phyloP scores from a whole-genome alignment of 352 stramenopile species.

The Blastocystis sp. region DNA sequence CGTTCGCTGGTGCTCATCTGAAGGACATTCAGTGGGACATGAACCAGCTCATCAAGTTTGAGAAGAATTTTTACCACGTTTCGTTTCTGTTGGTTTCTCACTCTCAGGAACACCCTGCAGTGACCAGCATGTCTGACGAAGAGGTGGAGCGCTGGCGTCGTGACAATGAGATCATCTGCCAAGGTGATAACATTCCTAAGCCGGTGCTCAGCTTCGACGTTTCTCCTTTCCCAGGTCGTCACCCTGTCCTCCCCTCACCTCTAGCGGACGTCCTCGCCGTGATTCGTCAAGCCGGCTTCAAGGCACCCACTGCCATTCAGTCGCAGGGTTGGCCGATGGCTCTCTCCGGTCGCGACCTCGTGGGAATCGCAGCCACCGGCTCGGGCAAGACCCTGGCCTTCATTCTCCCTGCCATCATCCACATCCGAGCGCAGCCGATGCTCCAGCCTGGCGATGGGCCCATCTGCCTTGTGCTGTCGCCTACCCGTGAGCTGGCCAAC shows the following conservation, averaged over 20 bases:
- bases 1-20: constrained; percentile 25
- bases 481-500: constrained; percentile 93
- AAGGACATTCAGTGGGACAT: constrained; percentile 87
- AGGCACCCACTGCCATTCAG: constrained; percentile 84
- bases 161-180: constrained; percentile 85
- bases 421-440: constrained; percentile 90
- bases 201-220: constrained; percentile 88
- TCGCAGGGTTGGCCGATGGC: constrained; percentile 96
- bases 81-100: background rate
- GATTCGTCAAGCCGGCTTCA: constrained; percentile 91
- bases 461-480: constrained; percentile 93
- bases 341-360: constrained; percentile 90
- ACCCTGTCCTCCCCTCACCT: constrained; percentile 34
- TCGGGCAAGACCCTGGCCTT: constrained; percentile 95
- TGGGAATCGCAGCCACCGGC: constrained; percentile 93
- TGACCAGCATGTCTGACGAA: constrained; percentile 78
- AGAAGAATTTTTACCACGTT: constrained; percentile 96
- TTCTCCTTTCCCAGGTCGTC: constrained; percentile 75
- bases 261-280: constrained; percentile 82
- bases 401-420: constrained; percentile 96
- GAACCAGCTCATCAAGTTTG: constrained; percentile 84
- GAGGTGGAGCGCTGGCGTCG: constrained; percentile 84
- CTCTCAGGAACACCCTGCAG: constrained; percentile 84
- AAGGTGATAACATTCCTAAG: constrained; percentile 91
- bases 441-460: constrained; percentile 92